Conservation (phyloP, 2,329 filamentous ascomycete genomes). For the Boeremia exigua region DNA sequence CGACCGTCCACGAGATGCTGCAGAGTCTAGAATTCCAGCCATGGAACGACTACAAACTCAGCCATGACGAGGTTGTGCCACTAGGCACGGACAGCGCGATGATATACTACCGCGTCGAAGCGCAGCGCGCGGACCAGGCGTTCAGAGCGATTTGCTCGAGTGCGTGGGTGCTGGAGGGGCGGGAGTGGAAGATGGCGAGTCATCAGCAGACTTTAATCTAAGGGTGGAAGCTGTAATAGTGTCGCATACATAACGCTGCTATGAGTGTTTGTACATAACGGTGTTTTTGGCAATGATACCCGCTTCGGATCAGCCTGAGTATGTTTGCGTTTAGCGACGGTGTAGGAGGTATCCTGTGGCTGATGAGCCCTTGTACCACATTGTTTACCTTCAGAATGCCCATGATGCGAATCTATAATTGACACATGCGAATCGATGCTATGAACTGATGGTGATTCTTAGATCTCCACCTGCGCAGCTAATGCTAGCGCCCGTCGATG, state of each 20-base stretch:
- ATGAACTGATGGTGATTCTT: constrained; percentile 3
- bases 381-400: too few relatives aligned
- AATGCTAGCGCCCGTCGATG: constrained; percentile 26
- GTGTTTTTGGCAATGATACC: background rate
- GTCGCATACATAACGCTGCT: background rate
- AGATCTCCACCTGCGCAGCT: constrained; percentile 21
- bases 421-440: background rate
- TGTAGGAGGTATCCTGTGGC: too few relatives aligned
- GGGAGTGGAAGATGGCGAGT: constrained; percentile 36
- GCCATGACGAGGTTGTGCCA: constrained; percentile 36
- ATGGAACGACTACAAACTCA: constrained; percentile 35
- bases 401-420: too few relatives aligned
- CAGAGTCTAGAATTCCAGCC: constrained; percentile 26
- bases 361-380: too few relatives aligned
- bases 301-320: background rate
- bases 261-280: background rate
- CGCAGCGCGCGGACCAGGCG: constrained; percentile 19
- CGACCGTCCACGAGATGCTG: constrained; percentile 30
- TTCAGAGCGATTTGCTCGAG: constrained; percentile 38
- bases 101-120: constrained; percentile 37
- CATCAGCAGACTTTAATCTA: constrained; percentile 40
- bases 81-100: constrained; percentile 32
- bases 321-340: too few relatives aligned
- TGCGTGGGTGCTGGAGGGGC: constrained; percentile 31
- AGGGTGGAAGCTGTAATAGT: background rate